Evolutionary conservation across 78 protist species (phyloP).

Genomic region (Capsaspora owczarzaki): DNA sequence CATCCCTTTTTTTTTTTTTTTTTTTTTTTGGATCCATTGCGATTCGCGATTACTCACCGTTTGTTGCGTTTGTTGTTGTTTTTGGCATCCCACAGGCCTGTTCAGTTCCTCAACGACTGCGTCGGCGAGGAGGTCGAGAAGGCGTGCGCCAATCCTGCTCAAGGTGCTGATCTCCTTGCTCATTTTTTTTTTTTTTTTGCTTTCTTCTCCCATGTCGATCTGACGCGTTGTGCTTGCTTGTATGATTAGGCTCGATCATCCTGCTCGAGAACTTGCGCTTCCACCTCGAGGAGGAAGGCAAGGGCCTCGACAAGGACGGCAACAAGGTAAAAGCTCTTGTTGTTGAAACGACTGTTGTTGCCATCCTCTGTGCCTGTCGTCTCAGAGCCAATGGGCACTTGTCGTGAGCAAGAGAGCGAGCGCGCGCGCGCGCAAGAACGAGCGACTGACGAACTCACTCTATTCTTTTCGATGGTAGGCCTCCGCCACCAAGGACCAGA

Average conservation of each 20-base stretch:
- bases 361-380: too few species aligned
- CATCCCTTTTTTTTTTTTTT: not conserved
- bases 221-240: not conserved
- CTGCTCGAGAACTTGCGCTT: slow-evolving; percentile 97
- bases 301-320: slow-evolving; percentile 34
- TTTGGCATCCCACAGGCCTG: not conserved
- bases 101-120: slow-evolving; percentile 63
- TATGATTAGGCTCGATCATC: slow-evolving; percentile 42
- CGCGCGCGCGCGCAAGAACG: too few species aligned
- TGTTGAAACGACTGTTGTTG: too few species aligned
- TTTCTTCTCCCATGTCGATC: too few species aligned
- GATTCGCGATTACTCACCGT: not conserved
- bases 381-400: too few species aligned
- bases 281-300: slow-evolving; percentile 91
- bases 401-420: too few species aligned
- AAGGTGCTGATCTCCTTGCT: too few species aligned
- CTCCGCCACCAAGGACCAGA: slow-evolving; percentile 73
- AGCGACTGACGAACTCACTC: too few species aligned
- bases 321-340: slow-evolving; percentile 9
- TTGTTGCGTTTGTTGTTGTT: not conserved
- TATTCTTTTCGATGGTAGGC: too few species aligned
- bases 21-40: not conserved
- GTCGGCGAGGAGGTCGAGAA: slow-evolving; percentile 66
- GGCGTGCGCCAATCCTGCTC: slow-evolving; percentile 61
- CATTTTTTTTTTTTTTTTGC: too few species aligned